Percentiles rank a stretch among this genome's conserved stretches.
phyloP scores from a whole-genome alignment of 1,139 yeast genomes.

The Arxiozyma slooffiae region DNA sequence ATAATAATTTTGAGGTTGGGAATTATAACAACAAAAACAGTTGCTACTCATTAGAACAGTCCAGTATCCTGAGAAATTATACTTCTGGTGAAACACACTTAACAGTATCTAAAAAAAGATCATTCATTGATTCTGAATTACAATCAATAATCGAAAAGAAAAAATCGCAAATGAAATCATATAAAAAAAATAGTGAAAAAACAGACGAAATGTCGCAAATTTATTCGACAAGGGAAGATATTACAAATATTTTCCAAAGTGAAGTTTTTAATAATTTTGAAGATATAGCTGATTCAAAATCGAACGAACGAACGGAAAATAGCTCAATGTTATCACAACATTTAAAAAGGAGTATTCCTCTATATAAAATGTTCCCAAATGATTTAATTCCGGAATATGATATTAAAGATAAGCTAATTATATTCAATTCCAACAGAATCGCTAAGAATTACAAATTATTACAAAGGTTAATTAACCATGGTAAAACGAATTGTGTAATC shows the following conservation, averaged over 20 bases:
- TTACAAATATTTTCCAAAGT: conserved; percentile 1
- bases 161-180: not conserved
- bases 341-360: not conserved
- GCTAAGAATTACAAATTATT: conserved; percentile 9
- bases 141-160: conserved; percentile 11
- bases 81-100: not conserved
- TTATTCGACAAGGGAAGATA: not conserved
- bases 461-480: conserved; percentile 3
- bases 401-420: conserved; percentile 3
- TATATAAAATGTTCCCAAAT: not conserved
- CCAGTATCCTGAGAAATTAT: not conserved
- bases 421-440: conserved; percentile 12
- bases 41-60: not conserved
- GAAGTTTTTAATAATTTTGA: conserved; percentile 2
- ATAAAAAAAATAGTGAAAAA: not conserved
- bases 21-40: not conserved
- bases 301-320: not conserved
- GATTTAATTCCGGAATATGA: not conserved
- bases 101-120: conserved; percentile 14
- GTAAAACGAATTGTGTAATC: not conserved
- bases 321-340: not conserved
- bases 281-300: not conserved
- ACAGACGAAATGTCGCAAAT: not conserved
- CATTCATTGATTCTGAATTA: conserved; percentile 18
- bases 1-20: not conserved